These are phyloP conservation scores for Triticum timopheevii DNA, from an alignment of 176 grass and related monocot species.

Conservation along the genomic window DNA sequence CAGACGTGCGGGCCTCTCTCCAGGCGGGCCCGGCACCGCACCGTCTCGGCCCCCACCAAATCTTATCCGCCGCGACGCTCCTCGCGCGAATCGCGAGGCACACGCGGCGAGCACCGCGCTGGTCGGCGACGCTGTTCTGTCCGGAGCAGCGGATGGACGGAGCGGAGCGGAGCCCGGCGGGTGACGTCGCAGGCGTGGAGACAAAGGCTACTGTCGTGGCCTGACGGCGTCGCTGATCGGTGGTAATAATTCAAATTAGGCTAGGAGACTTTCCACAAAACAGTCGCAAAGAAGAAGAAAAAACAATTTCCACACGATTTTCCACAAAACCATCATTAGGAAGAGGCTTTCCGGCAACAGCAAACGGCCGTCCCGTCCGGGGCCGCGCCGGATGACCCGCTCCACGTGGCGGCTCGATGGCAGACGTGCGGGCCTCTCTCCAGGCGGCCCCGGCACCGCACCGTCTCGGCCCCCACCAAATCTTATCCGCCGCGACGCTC, in stretches of 20 bases:
- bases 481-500: too few relatives aligned
- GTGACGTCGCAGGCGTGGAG: slow-evolving; percentile 28
- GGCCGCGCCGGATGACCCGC: too few relatives aligned
- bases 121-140: neutral
- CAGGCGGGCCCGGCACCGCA: neutral
- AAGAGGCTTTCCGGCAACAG: too few relatives aligned
- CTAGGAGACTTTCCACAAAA: neutral
- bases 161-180: neutral
- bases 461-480: too few relatives aligned
- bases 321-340: too few relatives aligned
- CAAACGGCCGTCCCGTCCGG: too few relatives aligned
- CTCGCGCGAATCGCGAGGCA: neutral
- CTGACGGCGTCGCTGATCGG: neutral
- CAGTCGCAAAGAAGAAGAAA: too few relatives aligned
- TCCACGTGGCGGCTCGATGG: too few relatives aligned
- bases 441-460: too few relatives aligned
- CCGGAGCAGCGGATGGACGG: neutral
- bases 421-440: too few relatives aligned
- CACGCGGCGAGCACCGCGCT: neutral
- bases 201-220: slow-evolving; percentile 1
- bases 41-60: neutral
- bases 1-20: slow-evolving; percentile 20
- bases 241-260: neutral
- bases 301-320: too few relatives aligned
- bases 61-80: neutral